Conservation (phyloP, 192 early-diverging fungal species). For the Oehlia diaphana region DNA sequence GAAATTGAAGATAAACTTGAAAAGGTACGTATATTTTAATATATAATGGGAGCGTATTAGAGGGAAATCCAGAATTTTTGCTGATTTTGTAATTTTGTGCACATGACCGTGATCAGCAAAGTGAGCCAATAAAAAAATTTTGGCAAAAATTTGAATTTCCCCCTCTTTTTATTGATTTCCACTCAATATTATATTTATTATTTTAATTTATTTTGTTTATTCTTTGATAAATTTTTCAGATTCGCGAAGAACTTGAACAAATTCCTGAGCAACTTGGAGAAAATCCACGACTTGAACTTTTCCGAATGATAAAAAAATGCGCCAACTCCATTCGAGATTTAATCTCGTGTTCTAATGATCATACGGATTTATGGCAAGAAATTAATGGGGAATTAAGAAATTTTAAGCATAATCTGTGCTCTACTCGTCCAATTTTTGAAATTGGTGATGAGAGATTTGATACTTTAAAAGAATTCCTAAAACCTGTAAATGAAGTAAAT, state of each 20-base stretch:
- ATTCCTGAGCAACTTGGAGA: not conserved
- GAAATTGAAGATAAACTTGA: slow-evolving; percentile 14
- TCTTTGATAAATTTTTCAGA: not conserved
- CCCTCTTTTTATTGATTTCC: too few species aligned
- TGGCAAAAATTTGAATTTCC: too few species aligned
- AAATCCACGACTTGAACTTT: not conserved
- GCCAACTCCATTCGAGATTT: not conserved
- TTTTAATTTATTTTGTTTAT: not conserved
- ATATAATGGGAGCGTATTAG: too few species aligned
- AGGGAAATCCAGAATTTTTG: too few species aligned
- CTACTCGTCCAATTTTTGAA: not conserved
- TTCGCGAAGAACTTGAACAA: not conserved
- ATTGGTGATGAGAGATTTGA: not conserved
- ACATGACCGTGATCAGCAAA: too few species aligned
- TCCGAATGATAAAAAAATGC: not conserved
- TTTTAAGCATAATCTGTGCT: not conserved
- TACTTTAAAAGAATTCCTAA: not conserved
- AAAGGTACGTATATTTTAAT: not conserved
- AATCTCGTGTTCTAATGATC: not conserved
- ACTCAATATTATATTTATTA: not conserved
- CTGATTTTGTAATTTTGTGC: too few species aligned
- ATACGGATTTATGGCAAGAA: not conserved
- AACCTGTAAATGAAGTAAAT: not conserved
- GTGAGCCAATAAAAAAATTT: too few species aligned
- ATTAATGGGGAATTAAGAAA: not conserved